Evolutionary conservation across 2,329 filamentous ascomycete species (phyloP), one percentile per base, ranked within the genome.

Genomic region (Pyrenophora seminiperda): DNA sequence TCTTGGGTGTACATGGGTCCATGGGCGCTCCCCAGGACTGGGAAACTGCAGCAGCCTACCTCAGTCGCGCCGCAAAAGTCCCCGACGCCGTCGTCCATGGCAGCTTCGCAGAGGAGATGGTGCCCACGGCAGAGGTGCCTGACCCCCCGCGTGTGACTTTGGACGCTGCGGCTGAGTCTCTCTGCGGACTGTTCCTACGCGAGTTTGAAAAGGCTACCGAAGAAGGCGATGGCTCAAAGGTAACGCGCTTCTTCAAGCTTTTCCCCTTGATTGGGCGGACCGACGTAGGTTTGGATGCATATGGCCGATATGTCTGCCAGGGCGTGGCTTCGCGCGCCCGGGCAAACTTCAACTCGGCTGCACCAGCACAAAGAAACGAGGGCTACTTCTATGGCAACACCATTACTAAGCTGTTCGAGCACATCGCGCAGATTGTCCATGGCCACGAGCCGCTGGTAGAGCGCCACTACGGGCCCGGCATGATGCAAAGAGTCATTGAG

Each of bases 11-110:
- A 9, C 87, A 93, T 19, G 94, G 92, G 14, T 95, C 90, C 52
- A 99, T 99, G 94, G 94, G 93, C 27, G 93, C 92, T 4, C 91
- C 94, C 33, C 94, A 99, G 74, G 94, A 99, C 76, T 99, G 94
- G 94, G 94, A 99, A 74, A 94, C 91, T 3, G 94, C 94, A 3
- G 94, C 94, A 2, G 89, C 83, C 38, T 97, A 97, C 73, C 82
- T 99, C 50, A 85, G 89, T 56, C 84, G 93, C 36, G 92, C 94
- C 5, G 86, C 86, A 53, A 86, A 88, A 60, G 86, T 99, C 10
- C 92, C 93, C 0, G 81, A 86, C 41, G 81, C 88, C 1, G 93
- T 99, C 41, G 81, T 92, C 41, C 83, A 88, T 59, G 91, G 94
- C 19, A 83, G 85, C 13, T 99, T 99, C 70, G 93, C 94, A 0